Evolutionary conservation across 2,329 filamentous ascomycete species (phyloP), one percentile per base, ranked within the genome.

Genomic region (Corniculantispora saksenae): DNA sequence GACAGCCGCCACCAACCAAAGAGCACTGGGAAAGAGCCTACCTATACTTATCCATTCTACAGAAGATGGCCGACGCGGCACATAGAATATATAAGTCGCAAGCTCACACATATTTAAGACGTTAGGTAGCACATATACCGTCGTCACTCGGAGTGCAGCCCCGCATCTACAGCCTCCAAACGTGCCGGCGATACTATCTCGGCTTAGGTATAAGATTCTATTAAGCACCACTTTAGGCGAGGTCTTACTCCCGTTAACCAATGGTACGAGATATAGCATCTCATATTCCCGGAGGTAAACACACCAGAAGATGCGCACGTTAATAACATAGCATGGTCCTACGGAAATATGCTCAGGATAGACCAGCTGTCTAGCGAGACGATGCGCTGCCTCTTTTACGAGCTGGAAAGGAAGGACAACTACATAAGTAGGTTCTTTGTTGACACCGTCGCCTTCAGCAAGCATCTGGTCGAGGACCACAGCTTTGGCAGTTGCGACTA

Each of bases 61-160:
- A 50, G 65, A 6, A 63, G 47, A 50, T 57, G 64, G 58, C 67
- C 68, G 6, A 63, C 63, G 27, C 61, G 57, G 2, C 58, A 70
- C 48, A 59, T 60, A 7, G 63, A 66, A 19, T 70, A 68, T 47
- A 62, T 68, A 35, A 68, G 60, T 21, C 59, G 56, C 56, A 66
- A 66, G 29, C 60, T 70, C 19, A 64, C 56, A 3, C 67, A 68
- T 8, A 69, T 70, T 38, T 61, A 66, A 47, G 69, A 70, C 35
- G 68, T 70, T 47, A 70, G 68, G 54, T 68, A 69, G 54, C 69
- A 70, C 43, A 63, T 70, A 4, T 54, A 50, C 17, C 61, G 69
- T 12, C 59, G 58, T 17, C 69, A 70, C 45, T 61, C 51, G 7
- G 7, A 29, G 1, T 58, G 62, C 38, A 23, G 15, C 21, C 35